phyloP scores from a whole-genome alignment of 768 basidiomycete genomes.

The Auriscalpium microsporum region DNA sequence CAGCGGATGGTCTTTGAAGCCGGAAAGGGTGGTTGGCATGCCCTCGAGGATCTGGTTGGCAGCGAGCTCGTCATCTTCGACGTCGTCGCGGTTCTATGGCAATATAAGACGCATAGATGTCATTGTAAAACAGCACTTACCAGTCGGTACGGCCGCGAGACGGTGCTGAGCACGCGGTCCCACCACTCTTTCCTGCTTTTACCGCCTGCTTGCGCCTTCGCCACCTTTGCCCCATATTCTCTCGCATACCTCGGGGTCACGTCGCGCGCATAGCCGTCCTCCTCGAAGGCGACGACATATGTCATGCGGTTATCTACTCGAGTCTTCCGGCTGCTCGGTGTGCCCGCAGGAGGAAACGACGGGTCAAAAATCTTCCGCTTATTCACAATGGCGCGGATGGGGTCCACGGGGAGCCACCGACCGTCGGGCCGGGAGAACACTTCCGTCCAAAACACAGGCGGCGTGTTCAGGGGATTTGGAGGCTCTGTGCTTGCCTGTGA shows the following conservation, averaged over 20 bases:
- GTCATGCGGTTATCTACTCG: conserved; percentile 73
- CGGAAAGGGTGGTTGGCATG: conserved; percentile 85
- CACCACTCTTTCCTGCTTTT: conserved; percentile 80
- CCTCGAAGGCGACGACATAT: conserved; percentile 91
- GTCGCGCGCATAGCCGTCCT: conserved; percentile 87
- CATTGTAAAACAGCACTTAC: conserved; percentile 33
- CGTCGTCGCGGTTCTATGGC: conserved; percentile 77
- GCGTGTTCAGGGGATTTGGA: conserved; percentile 51
- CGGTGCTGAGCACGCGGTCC: conserved; percentile 52
- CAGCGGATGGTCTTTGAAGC: conserved; percentile 96
- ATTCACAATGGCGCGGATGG: conserved; percentile 71
- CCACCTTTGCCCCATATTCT: conserved; percentile 70
- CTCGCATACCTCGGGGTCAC: conserved; percentile 86
- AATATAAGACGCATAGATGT: neutral
- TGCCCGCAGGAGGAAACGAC: conserved; percentile 25
- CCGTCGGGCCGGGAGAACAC: conserved; percentile 89
- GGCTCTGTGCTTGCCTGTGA: conserved; percentile 10
- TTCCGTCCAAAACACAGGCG: conserved; percentile 95
- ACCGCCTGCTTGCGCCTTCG: conserved; percentile 68
- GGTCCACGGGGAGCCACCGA: conserved; percentile 91
- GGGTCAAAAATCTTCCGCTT: conserved; percentile 79
- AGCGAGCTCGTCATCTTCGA: conserved; percentile 86
- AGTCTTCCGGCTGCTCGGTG: conserved; percentile 13
- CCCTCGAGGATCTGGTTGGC: conserved; percentile 73
- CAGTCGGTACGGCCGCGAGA: conserved; percentile 74